Evolutionary conservation across 2,329 filamentous ascomycete species (phyloP), one percentile per base, ranked within the genome.

Genomic region (Hypocreales sp.): DNA sequence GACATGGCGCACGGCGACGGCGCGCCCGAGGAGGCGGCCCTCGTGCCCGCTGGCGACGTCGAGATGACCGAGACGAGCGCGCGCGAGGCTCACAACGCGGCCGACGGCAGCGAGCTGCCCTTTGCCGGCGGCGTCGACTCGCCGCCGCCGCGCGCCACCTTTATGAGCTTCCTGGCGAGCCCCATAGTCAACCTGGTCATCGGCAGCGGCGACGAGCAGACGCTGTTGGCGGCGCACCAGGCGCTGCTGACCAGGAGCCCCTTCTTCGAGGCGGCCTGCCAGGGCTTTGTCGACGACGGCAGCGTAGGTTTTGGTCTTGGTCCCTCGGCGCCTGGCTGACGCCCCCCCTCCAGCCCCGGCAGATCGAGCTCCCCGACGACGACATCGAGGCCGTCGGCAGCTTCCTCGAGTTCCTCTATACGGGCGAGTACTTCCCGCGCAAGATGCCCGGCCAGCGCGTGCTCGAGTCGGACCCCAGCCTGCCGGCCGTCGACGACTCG

Each of bases 211-310:
- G 68, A 72, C 5, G 7, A 26, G 5, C 61, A 68, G 40, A 72
- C 70, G 8, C 60, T 72, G 18, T 64, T 94, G 32, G 75, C 72
- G 15, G 82, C 82, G 6, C 86, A 94, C 50, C 78, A 92, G 54
- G 74, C 62, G 4, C 64, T 94, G 15, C 62, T 95, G 20, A 45
- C 58, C 8, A 67, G 75, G 47, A 87, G 81, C 23, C 80, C 83
- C 0, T 84, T 67, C 50, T 82, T 94, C 45, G 60, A 61, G 8
- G 65, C 72, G 14, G 60, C 67, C 6, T 72, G 75, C 44, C 59
- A 64, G 8, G 52, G 64, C 26, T 79, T 84, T 43, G 58, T 60
- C 25, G 61, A 70, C 18, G 67, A 72, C 28, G 64, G 64, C 25
- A 65, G 63, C 32, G 77, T 79, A 53, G 36, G 69, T 57, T n/a